Evolutionary conservation across 2,329 filamentous ascomycete genomes (phyloP).

Genomic region (Lachnellula cervina): DNA sequence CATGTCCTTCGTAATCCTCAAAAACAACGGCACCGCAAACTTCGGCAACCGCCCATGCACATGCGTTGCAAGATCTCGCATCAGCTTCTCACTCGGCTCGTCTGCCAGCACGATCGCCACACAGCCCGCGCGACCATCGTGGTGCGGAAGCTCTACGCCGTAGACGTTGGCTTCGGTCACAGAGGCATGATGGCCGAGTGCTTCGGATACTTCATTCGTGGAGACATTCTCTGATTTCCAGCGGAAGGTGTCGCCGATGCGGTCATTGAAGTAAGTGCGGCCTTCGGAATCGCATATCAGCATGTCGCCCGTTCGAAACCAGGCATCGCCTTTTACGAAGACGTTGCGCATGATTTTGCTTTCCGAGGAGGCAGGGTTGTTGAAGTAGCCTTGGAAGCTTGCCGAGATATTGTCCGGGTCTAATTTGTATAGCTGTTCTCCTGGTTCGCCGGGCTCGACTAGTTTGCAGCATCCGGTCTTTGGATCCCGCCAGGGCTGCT

Average conservation of each 20-base stretch:
- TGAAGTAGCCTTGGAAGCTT: slow-evolving; percentile 78
- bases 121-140: slow-evolving; percentile 81
- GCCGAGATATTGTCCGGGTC: slow-evolving; percentile 57
- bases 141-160: slow-evolving; percentile 71
- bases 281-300: slow-evolving; percentile 67
- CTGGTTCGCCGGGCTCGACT: slow-evolving; percentile 56
- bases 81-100: slow-evolving; percentile 39
- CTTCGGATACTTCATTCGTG: slow-evolving; percentile 75
- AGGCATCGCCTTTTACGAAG: slow-evolving; percentile 70
- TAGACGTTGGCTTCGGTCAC: slow-evolving; percentile 82
- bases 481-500: slow-evolving; percentile 62
- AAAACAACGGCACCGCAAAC: slow-evolving; percentile 74
- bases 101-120: slow-evolving; percentile 61
- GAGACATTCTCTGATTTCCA: slow-evolving; percentile 85
- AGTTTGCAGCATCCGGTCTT: slow-evolving; percentile 63
- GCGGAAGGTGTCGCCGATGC: slow-evolving; percentile 71
- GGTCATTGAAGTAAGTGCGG: slow-evolving; percentile 73
- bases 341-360: slow-evolving; percentile 72
- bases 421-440: slow-evolving; percentile 71
- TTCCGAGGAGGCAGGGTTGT: slow-evolving; percentile 64
- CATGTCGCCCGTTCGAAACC: slow-evolving; percentile 81
- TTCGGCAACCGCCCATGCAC: slow-evolving; percentile 55
- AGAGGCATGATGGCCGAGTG: slow-evolving; percentile 59
- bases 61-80: slow-evolving; percentile 59
- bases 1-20: slow-evolving; percentile 58